phyloP scores from a whole-genome alignment of 176 grass and related monocot genomes.

The Secale cereale region DNA sequence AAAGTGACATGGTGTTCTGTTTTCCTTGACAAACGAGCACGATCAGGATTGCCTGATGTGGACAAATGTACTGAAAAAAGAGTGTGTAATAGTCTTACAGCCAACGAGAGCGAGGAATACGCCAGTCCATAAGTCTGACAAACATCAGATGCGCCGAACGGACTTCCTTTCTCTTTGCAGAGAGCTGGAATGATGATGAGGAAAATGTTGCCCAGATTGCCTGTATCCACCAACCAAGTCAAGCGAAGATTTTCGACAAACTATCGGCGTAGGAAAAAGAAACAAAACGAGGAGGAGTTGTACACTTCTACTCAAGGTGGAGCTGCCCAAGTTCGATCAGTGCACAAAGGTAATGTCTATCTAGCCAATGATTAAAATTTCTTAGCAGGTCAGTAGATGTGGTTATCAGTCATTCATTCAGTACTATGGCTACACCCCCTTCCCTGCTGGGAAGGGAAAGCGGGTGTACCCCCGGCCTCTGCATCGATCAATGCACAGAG shows the following conservation, averaged over 20 bases:
- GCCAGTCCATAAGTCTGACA: slow-evolving; percentile 63
- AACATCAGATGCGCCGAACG: slow-evolving; percentile 59
- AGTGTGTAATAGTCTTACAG: slow-evolving; percentile 39
- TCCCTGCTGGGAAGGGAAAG: neutral
- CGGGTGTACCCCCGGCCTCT: too few species aligned
- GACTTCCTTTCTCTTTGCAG: slow-evolving; percentile 90
- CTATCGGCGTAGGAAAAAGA: neutral
- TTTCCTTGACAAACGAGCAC: neutral
- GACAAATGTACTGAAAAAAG: neutral
- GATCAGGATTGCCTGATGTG: neutral
- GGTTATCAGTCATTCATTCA: neutral
- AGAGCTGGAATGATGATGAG: slow-evolving; percentile 85
- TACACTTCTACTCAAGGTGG: neutral
- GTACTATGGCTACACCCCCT: neutral
- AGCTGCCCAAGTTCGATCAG: neutral
- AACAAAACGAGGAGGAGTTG: neutral
- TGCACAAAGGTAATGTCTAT: neutral
- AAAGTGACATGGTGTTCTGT: neutral
- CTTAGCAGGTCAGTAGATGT: neutral
- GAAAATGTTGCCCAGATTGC: slow-evolving; percentile 81
- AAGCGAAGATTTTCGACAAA: neutral
- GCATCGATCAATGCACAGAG: neutral
- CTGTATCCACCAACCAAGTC: slow-evolving; percentile 28
- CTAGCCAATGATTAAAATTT: neutral
- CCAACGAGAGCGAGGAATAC: slow-evolving; percentile 80